Conservation (phyloP, 306 rosid species). For the Trifolium dubium region DNA sequence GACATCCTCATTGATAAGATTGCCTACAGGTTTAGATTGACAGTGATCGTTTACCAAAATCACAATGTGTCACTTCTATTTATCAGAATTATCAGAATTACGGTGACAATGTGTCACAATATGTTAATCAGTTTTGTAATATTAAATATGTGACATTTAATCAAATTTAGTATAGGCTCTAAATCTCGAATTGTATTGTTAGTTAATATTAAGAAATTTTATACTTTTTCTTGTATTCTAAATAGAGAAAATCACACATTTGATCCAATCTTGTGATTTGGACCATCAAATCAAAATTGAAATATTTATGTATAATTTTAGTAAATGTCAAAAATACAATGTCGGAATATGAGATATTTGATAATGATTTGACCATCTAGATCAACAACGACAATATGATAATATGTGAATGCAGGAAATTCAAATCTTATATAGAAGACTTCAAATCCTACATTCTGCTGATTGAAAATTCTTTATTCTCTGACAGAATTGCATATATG, state of each 20-base stretch:
- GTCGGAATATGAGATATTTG: neutral
- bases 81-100: neutral
- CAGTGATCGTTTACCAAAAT: neutral
- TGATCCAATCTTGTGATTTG: neutral
- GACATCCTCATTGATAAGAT: constrained; percentile 48
- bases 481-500: constrained; percentile 6
- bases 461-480: constrained; percentile 35
- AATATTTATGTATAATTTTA: neutral
- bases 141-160: constrained; percentile 32
- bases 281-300: neutral
- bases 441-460: neutral
- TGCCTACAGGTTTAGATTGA: neutral
- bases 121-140: constrained; percentile 53
- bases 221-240: neutral
- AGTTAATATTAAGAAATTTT: neutral
- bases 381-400: neutral
- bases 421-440: neutral
- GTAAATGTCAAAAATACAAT: neutral
- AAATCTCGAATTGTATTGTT: constrained; percentile 21
- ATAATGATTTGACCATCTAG: neutral
- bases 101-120: neutral
- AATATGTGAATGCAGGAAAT: neutral
- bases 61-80: neutral
- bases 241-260: neutral
- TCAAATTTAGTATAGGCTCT: constrained; percentile 27